These are phyloP conservation scores for Penicillium vulpinum DNA, from an alignment of 2,329 filamentous ascomycete species.

Conservation along the genomic window DNA sequence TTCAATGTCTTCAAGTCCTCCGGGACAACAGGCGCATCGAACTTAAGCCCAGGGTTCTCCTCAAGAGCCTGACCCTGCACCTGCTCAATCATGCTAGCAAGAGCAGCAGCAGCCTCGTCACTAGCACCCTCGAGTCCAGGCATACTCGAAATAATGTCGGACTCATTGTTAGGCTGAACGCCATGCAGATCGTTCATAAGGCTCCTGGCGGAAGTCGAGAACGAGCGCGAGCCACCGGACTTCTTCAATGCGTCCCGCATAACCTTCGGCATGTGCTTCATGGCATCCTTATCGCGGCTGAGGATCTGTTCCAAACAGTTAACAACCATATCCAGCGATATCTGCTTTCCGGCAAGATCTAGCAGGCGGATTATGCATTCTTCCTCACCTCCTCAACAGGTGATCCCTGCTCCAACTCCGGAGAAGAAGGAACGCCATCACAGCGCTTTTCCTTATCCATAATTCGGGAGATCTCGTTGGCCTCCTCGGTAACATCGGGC, in stretches of 20 bases:
- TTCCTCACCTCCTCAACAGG: conserved; percentile 63
- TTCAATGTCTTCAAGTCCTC: conserved; percentile 56
- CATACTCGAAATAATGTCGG: not conserved
- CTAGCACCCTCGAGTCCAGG: not conserved
- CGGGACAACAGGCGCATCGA: conserved; percentile 68
- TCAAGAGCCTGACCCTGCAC: conserved; percentile 37
- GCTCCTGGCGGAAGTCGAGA: conserved; percentile 56
- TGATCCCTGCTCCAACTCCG: conserved; percentile 65
- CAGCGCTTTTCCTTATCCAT: conserved; percentile 49
- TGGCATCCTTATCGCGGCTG: conserved; percentile 60
- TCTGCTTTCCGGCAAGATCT: not conserved
- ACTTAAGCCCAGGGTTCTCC: conserved; percentile 67
- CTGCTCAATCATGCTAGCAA: conserved; percentile 40
- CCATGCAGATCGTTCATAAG: conserved; percentile 33
- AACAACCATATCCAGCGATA: not conserved
- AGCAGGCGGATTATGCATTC: not conserved
- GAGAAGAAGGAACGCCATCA: conserved; percentile 47
- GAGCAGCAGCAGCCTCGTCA: conserved; percentile 34
- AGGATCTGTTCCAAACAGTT: conserved; percentile 54
- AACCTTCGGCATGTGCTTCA: conserved; percentile 65
- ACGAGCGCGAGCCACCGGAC: conserved; percentile 52
- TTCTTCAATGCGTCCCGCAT: conserved; percentile 61
- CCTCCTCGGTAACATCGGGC: conserved; percentile 66
- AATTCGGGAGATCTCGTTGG: conserved; percentile 59
- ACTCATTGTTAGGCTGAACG: conserved; percentile 13